A percentile compares a stretch with the other conserved stretches of the same genome.
Evolutionary conservation across 129 eudicot genomes (phyloP).

Genomic region (Flaveria robusta): DNA sequence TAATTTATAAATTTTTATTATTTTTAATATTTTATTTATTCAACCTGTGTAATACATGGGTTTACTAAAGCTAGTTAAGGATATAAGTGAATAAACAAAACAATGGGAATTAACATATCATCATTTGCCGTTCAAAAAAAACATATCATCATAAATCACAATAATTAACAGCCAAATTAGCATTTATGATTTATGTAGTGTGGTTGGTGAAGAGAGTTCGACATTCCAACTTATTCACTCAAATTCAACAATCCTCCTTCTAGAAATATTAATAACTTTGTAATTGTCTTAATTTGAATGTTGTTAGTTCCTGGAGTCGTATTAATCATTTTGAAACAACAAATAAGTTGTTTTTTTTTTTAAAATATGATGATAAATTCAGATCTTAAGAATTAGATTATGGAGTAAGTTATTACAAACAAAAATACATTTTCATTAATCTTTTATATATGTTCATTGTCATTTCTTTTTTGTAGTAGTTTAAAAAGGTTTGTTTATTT

Average conservation of each 20-base stretch:
- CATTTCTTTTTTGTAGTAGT: neutral
- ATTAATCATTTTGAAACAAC: no score
- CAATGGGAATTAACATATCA: neutral
- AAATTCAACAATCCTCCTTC: neutral
- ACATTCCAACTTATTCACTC: slow-evolving; percentile 6
- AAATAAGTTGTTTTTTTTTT: no score
- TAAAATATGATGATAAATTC: no score
- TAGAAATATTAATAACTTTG: neutral
- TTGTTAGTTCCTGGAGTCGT: no score
- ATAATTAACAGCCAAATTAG: neutral
- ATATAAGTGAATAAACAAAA: neutral
- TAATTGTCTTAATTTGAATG: no score
- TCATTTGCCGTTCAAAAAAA: no score
- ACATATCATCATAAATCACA: neutral
- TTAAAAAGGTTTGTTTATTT: neutral
- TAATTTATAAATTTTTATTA: no score
- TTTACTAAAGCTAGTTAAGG: neutral
- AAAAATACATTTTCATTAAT: neutral
- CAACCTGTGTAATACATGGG: no score
- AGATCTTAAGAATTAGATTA: no score
- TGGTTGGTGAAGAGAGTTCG: slow-evolving; percentile 19
- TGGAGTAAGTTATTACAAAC: no score
- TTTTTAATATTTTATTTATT: no score
- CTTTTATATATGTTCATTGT: neutral
- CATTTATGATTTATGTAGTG: neutral